A percentile compares a stretch with the other conserved stretches of the same genome.
Conservation (phyloP, 2,329 filamentous ascomycete genomes). For the Cladophialophora chaetospira region DNA sequence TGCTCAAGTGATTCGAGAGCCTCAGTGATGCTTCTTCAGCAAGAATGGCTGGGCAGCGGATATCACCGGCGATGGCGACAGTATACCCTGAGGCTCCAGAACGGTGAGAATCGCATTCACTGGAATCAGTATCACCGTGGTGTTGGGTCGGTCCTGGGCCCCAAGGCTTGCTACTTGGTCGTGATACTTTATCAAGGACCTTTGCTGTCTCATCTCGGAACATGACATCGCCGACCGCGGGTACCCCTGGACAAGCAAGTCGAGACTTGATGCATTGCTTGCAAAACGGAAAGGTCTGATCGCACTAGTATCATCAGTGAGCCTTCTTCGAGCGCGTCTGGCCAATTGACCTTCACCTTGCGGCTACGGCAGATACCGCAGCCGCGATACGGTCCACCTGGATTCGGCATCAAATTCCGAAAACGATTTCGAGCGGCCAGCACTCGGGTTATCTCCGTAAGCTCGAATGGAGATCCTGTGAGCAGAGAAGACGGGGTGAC, state of each 20-base stretch:
- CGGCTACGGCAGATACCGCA: not conserved
- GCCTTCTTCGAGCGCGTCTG: not conserved
- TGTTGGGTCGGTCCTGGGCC: not conserved
- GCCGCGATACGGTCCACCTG: not conserved
- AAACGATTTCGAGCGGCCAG: not conserved
- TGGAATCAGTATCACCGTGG: not conserved
- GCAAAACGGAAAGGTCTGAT: not conserved
- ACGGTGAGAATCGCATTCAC: not conserved
- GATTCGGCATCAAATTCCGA: not conserved
- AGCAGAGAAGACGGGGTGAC: too few relatives aligned
- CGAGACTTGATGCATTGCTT: not conserved
- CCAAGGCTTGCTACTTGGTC: not conserved
- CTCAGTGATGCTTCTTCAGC: not conserved
- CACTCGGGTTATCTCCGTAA: not conserved
- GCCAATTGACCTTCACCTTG: not conserved
- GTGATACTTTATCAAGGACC: not conserved
- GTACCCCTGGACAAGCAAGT: not conserved
- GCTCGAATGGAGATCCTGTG: too few relatives aligned
- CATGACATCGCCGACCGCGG: not conserved
- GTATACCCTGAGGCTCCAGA: not conserved
- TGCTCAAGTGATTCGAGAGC: not conserved
- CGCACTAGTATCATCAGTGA: not conserved
- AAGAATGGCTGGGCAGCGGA: not conserved
- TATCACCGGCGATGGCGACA: not conserved
- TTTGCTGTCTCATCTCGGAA: conserved; percentile 1